Conservation (phyloP, 345 rosid species). For the Eucalyptus grandis region DNA sequence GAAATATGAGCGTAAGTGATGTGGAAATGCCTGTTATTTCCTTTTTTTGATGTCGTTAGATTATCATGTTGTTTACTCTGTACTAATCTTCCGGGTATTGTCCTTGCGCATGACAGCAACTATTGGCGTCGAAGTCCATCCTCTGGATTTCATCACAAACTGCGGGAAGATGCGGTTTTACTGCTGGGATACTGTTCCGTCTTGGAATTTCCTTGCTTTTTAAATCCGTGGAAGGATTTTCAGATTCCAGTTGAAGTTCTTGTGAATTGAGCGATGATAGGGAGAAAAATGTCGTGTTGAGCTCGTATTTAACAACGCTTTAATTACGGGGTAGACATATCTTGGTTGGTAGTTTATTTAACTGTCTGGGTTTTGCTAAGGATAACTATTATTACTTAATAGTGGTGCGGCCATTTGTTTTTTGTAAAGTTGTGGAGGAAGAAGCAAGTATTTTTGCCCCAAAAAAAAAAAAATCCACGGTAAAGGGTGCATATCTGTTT, state of each 20-base stretch:
- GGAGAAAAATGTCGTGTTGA: background rate
- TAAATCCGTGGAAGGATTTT: background rate
- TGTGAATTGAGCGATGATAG: background rate
- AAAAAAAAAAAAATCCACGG: too few relatives aligned
- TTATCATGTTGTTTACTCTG: background rate
- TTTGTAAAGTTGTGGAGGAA: too few relatives aligned
- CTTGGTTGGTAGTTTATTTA: too few relatives aligned
- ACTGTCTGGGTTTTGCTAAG: too few relatives aligned
- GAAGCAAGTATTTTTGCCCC: background rate
- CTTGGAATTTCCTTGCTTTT: background rate
- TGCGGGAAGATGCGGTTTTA: constrained; percentile 76
- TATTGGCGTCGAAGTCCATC: constrained; percentile 86
- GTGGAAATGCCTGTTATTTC: too few relatives aligned
- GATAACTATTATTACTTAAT: too few relatives aligned
- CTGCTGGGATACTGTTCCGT: background rate
- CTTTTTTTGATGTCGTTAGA: background rate
- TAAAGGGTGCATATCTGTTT: too few relatives aligned
- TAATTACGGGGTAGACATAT: background rate
- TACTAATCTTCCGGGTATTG: background rate
- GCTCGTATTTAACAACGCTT: background rate
- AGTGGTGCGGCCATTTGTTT: too few relatives aligned
- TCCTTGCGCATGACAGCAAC: constrained; percentile 33
- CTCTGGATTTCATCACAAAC: constrained; percentile 79
- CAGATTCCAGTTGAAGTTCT: fast-evolving
- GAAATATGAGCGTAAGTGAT: too few relatives aligned